Evolutionary conservation across 2,329 filamentous ascomycete species (phyloP), one percentile per base, ranked within the genome.

Genomic region (Microcyclosporella mali): DNA sequence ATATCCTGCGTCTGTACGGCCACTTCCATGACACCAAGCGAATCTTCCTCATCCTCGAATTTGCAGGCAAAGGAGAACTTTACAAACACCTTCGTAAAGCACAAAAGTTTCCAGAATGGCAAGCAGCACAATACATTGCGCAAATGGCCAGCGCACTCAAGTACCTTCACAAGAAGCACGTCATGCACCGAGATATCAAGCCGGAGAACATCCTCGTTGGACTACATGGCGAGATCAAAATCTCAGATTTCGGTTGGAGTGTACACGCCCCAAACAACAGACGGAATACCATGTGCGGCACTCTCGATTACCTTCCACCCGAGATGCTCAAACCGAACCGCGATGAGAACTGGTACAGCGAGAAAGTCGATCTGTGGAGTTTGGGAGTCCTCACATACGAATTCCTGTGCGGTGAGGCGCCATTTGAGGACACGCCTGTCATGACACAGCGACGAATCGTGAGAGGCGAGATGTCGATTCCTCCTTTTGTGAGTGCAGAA

Each of bases 221-320:
- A 11, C 88, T 97, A 47, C 90, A 97, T 62, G 92, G 89, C 53
- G 92, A 98, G 72, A 89, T 98, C 70, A 98, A 98, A 69, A 89
- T 98, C 60, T 94, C 88, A 3, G 92, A 98, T 66, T 98, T 97
- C 61, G 90, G 92, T 37, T 98, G 92, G 92, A 94, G 86, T 63
- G 92, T 97, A 3, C 92, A 98, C 66, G 92, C 92, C 4, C 92
- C 92, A 19, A 95, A 94, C 67, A 94, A 90, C 70, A 75, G 92
- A 56, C 78, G 92, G 49, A 84, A 89, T 61, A 98, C 92, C 43
- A 89, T 97, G 80, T 98, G 92, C 65, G 92, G 92, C 51, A 98
- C 92, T 14, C 79, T 97, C 32, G 92, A 98, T 69, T 98, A 98
- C 66, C 78, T 98, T 12, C 92, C 92, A 2, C 92, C 92, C 3